These are phyloP conservation scores for Halenospora varia DNA, from an alignment of 495 filamentous ascomycete genomes.

Conservation along the genomic window DNA sequence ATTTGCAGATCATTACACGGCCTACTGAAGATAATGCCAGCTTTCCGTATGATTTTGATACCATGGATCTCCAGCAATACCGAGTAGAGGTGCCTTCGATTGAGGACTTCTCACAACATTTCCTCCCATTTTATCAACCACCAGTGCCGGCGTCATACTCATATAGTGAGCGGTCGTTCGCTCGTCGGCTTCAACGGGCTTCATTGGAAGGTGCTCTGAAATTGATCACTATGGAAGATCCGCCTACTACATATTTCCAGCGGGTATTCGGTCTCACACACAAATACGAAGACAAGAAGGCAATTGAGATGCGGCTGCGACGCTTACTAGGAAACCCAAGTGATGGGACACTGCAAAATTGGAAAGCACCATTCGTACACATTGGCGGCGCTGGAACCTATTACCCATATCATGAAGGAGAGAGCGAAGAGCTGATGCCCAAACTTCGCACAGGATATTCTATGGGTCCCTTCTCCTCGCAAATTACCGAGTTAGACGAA, in stretches of 20 bases:
- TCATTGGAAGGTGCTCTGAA: slow-evolving; percentile 58
- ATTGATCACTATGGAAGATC: slow-evolving; percentile 52
- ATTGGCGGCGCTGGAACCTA: slow-evolving; percentile 69
- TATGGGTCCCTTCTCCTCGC: slow-evolving; percentile 34
- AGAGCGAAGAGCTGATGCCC: slow-evolving; percentile 31
- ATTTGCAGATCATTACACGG: slow-evolving; percentile 24
- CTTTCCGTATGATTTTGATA: slow-evolving; percentile 24
- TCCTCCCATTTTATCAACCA: slow-evolving; percentile 21
- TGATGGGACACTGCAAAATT: slow-evolving; percentile 51
- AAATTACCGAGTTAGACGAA: slow-evolving; percentile 12
- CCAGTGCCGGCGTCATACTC: slow-evolving; percentile 42
- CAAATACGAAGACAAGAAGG: slow-evolving; percentile 41
- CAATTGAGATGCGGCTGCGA: slow-evolving; percentile 36
- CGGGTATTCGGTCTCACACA: slow-evolving; percentile 65
- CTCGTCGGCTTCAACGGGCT: slow-evolving; percentile 63
- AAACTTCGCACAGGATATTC: slow-evolving; percentile 33
- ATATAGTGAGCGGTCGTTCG: slow-evolving; percentile 65
- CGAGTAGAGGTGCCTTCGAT: slow-evolving; percentile 20
- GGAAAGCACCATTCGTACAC: slow-evolving; percentile 58
- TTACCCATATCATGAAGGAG: slow-evolving; percentile 39
- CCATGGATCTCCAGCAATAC: slow-evolving; percentile 21
- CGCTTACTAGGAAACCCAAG: slow-evolving; percentile 30
- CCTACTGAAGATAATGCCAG: slow-evolving; percentile 27
- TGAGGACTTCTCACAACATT: slow-evolving; percentile 18
- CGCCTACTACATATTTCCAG: slow-evolving; percentile 44